Evolutionary conservation across 2,329 filamentous ascomycete species (phyloP).

Genomic region (Epicoccum nigrum): DNA sequence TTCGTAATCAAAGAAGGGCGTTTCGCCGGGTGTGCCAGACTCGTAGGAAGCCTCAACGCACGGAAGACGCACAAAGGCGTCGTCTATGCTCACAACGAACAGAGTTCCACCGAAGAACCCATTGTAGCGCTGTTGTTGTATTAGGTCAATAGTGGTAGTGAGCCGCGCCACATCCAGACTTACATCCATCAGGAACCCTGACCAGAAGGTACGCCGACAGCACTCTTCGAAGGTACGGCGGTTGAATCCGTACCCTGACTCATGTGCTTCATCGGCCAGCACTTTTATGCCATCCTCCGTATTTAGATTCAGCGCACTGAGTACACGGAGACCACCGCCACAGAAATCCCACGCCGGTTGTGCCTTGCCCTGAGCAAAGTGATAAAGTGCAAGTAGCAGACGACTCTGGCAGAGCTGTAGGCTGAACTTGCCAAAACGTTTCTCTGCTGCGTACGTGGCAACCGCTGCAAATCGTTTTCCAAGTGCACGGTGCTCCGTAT

Average conservation of each 20-base stretch:
- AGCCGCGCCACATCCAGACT: slow-evolving; percentile 45
- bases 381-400: slow-evolving; percentile 70
- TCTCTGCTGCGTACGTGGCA: slow-evolving; percentile 63
- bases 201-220: slow-evolving; percentile 74
- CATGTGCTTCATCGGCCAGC: slow-evolving; percentile 52
- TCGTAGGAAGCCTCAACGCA: slow-evolving; percentile 68
- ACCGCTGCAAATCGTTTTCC: slow-evolving; percentile 60
- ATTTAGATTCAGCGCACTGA: slow-evolving; percentile 67
- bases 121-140: slow-evolving; percentile 59
- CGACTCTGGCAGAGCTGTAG: slow-evolving; percentile 71
- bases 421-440: slow-evolving; percentile 58
- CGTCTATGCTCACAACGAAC: slow-evolving; percentile 65
- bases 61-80: slow-evolving; percentile 71
- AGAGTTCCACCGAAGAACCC: slow-evolving; percentile 59
- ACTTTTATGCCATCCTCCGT: slow-evolving; percentile 60
- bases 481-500: slow-evolving; percentile 52
- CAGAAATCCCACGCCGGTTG: slow-evolving; percentile 68
- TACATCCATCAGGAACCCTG: slow-evolving; percentile 71
- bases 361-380: slow-evolving; percentile 65
- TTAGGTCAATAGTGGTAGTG: slow-evolving; percentile 40
- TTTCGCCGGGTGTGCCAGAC: slow-evolving; percentile 60
- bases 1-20: slow-evolving; percentile 66
- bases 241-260: slow-evolving; percentile 64
- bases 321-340: slow-evolving; percentile 65
- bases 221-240: slow-evolving; percentile 67